phyloP scores from a whole-genome alignment of 352 stramenopile genomes.

The Phytophthora colocasiae region DNA sequence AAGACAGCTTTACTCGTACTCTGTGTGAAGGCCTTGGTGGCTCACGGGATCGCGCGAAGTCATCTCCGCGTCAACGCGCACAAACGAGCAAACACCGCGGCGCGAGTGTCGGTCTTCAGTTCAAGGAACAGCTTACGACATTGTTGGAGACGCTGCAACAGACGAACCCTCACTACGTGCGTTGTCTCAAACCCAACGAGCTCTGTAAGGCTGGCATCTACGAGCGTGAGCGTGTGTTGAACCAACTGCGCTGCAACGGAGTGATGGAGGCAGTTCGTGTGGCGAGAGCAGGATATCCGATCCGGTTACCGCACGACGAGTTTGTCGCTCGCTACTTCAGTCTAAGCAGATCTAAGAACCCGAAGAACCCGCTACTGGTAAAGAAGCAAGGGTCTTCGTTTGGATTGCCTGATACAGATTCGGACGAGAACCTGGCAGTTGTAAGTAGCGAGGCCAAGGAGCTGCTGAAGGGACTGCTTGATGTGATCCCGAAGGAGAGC shows the following conservation, averaged over 20 bases:
- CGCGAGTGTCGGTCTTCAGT: constrained; percentile 85
- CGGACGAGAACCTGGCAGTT: constrained; percentile 46
- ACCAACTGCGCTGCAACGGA: constrained; percentile 88
- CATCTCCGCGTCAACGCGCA: constrained; percentile 64
- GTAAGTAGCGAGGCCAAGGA: constrained; percentile 68
- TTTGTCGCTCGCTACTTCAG: constrained; percentile 84
- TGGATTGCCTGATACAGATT: constrained; percentile 51
- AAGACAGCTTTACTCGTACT: constrained; percentile 78
- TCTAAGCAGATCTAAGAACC: constrained; percentile 60
- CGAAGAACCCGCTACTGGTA: constrained; percentile 52
- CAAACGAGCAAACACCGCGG: constrained; percentile 72
- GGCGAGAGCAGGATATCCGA: constrained; percentile 82
- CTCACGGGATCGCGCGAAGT: constrained; percentile 49
- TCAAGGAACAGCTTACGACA: constrained; percentile 84
- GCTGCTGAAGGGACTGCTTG: constrained; percentile 88
- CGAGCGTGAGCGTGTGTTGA: constrained; percentile 72
- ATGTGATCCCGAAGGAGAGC: constrained; percentile 90
- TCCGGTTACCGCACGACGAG: constrained; percentile 77
- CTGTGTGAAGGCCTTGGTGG: constrained; percentile 72
- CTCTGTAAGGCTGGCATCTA: constrained; percentile 63
- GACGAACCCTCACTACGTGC: constrained; percentile 89
- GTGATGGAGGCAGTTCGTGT: constrained; percentile 90
- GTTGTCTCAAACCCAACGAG: constrained; percentile 92
- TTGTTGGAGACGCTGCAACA: constrained; percentile 76
- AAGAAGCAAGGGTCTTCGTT: constrained; percentile 52